phyloP scores from a whole-genome alignment of 768 basidiomycete genomes.

The Lactifluus hygrophoroides region DNA sequence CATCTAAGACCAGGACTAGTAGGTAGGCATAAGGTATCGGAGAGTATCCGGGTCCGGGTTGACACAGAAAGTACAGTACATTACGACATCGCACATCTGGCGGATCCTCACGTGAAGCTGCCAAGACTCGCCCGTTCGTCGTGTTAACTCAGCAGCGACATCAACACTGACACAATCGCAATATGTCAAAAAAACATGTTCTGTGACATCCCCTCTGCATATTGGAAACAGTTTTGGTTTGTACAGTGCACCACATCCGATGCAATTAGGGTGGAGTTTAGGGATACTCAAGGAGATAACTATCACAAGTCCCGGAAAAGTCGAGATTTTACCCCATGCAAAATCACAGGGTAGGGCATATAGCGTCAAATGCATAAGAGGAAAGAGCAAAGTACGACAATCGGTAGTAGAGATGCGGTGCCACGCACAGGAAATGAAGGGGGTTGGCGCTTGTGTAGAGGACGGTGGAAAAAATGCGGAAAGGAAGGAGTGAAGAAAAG shows the following conservation, averaged over 20 bases:
- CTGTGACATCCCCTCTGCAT: not conserved
- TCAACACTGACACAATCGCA: not conserved
- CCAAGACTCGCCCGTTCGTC: not conserved
- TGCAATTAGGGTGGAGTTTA: constrained; percentile 7
- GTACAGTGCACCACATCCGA: not conserved
- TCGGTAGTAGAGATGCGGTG: constrained; percentile 3
- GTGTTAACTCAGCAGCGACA: too few species aligned
- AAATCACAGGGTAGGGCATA: not conserved
- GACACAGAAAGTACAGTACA: too few species aligned
- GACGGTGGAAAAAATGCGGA: not conserved
- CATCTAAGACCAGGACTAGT: too few species aligned
- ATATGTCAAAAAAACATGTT: not conserved
- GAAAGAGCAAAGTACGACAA: not conserved
- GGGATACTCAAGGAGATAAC: not conserved
- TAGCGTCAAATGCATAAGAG: constrained; percentile 8
- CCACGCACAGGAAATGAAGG: not conserved
- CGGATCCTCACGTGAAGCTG: not conserved
- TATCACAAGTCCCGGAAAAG: constrained; percentile 1
- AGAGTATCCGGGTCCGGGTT: too few species aligned
- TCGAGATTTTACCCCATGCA: constrained; percentile 1
- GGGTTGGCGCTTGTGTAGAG: not conserved
- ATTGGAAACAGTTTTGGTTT: not conserved
- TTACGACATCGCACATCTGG: not conserved
- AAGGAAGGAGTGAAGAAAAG: not conserved
- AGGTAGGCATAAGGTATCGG: too few species aligned